phyloP scores from a whole-genome alignment of 352 stramenopile species.

The Phytophthora sp. region DNA sequence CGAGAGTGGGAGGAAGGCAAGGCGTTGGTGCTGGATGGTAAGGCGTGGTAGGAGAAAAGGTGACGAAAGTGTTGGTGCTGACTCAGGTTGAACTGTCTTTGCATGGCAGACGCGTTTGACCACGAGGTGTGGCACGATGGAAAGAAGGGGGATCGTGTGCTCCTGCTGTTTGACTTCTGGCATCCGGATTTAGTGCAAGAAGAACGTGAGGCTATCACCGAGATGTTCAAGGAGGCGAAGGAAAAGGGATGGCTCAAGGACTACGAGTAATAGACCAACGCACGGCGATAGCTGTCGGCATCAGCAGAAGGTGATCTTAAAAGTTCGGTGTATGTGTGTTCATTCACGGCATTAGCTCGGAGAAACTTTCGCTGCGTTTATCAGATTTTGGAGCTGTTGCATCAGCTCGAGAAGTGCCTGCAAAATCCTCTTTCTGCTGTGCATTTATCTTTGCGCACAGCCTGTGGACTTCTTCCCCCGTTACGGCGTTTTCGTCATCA shows the following conservation, averaged over 20 bases:
- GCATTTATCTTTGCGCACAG: slow-evolving; percentile 46
- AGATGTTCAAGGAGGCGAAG: slow-evolving; percentile 78
- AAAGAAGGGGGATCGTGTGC: slow-evolving; percentile 67
- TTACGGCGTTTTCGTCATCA: not conserved
- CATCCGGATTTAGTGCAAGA: slow-evolving; percentile 68
- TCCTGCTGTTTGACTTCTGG: slow-evolving; percentile 90
- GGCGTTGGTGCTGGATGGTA: slow-evolving; percentile 84
- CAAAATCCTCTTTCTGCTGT: slow-evolving; percentile 24
- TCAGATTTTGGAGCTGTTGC: not conserved
- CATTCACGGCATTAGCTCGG: slow-evolving; percentile 26
- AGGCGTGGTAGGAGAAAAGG: not conserved
- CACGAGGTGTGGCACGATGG: slow-evolving; percentile 84
- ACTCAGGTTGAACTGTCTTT: not conserved
- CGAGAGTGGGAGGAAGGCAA: slow-evolving; percentile 83
- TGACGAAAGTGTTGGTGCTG: not conserved
- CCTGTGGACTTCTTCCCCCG: slow-evolving; percentile 26
- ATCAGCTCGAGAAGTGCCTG: not conserved
- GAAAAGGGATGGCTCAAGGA: slow-evolving; percentile 83
- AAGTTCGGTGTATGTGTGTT: not conserved
- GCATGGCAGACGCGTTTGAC: slow-evolving; percentile 69
- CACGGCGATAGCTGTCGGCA: slow-evolving; percentile 9
- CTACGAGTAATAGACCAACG: slow-evolving; percentile 31
- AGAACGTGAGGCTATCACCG: slow-evolving; percentile 59
- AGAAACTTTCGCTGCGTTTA: slow-evolving; percentile 4
- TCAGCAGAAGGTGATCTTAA: too few relatives aligned